These are phyloP conservation scores for Capsicum baccatum DNA, from an alignment of 257 asterid species.

Conservation along the genomic window DNA sequence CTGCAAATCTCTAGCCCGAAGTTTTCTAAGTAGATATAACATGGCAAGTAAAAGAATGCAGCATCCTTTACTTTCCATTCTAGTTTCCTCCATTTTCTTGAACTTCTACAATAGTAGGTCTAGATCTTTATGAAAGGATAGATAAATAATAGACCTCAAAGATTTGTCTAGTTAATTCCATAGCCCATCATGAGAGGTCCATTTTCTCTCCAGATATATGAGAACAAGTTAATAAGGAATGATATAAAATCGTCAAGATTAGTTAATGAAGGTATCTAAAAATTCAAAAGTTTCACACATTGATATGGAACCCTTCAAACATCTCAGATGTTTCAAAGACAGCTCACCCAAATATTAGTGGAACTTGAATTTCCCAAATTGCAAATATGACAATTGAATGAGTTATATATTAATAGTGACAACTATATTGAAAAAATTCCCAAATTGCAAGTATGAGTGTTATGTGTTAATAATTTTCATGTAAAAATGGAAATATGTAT, in stretches of 20 bases:
- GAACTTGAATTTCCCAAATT: not conserved
- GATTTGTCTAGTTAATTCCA: too few species aligned
- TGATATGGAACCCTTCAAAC: not conserved
- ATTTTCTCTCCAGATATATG: not conserved
- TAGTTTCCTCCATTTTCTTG: too few species aligned
- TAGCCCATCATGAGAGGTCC: not conserved
- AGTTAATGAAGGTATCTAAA: too few species aligned
- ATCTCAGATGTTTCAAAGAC: not conserved
- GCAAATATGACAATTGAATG: not conserved
- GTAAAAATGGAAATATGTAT: too few species aligned
- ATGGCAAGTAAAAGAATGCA: not conserved
- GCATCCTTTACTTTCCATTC: not conserved
- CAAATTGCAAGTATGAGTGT: too few species aligned
- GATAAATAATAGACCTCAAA: not conserved
- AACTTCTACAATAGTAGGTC: not conserved
- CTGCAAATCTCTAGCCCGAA: not conserved
- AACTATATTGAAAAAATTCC: not conserved
- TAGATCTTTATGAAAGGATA: not conserved
- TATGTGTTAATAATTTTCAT: too few species aligned
- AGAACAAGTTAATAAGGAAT: not conserved
- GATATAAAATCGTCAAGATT: too few species aligned
- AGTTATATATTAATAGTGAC: not conserved
- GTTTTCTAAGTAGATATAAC: not conserved
- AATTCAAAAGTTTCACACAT: too few species aligned
- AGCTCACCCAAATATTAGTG: not conserved